Conservation (phyloP, 208 protist genomes). For the Trypanosoma scelopori region DNA sequence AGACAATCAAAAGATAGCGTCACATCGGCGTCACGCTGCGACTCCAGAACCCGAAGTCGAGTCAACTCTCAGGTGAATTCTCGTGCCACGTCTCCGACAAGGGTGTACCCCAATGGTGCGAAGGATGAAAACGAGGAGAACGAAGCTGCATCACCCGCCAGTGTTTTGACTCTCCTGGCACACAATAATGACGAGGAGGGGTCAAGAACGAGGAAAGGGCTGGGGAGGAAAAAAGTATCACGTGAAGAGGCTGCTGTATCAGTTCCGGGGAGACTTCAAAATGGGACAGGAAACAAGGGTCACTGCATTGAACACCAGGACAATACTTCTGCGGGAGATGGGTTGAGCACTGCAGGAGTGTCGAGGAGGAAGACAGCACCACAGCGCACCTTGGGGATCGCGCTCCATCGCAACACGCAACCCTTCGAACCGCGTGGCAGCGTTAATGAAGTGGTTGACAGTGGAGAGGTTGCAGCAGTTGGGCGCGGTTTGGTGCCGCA, state of each 20-base stretch:
- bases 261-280: not conserved
- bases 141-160: not conserved
- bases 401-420: too few relatives aligned
- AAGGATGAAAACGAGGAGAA: not conserved
- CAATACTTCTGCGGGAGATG: too few relatives aligned
- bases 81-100: conserved; percentile 7
- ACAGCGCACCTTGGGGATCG: too few relatives aligned
- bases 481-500: not conserved
- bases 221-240: too few relatives aligned
- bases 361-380: too few relatives aligned
- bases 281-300: too few relatives aligned
- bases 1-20: conserved; percentile 3
- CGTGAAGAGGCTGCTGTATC: too few relatives aligned
- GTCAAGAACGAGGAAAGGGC: not conserved
- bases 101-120: not conserved
- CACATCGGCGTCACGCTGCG: conserved; percentile 22
- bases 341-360: too few relatives aligned
- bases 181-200: not conserved
- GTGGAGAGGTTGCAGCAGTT: too few relatives aligned
- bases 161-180: not conserved
- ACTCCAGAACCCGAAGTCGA: conserved; percentile 28
- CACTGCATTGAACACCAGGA: too few relatives aligned
- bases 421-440: too few relatives aligned
- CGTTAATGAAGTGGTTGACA: too few relatives aligned
- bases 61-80: conserved; percentile 13